These are phyloP conservation scores for Fomitopsis schrenkii DNA, from an alignment of 1,284 basidiomycete genomes.

Conservation along the genomic window DNA sequence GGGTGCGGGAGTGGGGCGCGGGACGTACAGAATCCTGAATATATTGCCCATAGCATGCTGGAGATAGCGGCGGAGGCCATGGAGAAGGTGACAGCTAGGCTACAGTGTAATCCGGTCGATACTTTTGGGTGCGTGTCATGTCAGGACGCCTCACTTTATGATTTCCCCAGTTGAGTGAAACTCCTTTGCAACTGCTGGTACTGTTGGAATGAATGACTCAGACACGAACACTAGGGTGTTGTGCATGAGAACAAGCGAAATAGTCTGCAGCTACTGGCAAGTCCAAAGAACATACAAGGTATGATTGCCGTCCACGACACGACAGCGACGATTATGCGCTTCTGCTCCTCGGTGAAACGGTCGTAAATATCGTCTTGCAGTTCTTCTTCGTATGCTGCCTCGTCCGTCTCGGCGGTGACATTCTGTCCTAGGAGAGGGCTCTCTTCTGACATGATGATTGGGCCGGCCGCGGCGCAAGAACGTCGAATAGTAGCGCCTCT, in stretches of 20 bases:
- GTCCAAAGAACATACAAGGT: constrained; percentile 35
- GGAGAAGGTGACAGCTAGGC: constrained; percentile 44
- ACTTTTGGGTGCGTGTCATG: neutral
- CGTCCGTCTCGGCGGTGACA: constrained; percentile 4
- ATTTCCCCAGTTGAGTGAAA: constrained; percentile 49
- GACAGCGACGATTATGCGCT: constrained; percentile 44
- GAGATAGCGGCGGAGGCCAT: constrained; percentile 38
- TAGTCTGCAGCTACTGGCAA: too few relatives aligned
- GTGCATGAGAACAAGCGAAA: too few relatives aligned
- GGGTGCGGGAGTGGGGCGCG: neutral
- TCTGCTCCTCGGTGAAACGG: constrained; percentile 28
- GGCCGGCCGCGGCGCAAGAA: too few relatives aligned
- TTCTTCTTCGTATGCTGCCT: constrained; percentile 10
- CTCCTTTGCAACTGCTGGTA: constrained; percentile 62
- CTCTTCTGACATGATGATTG: constrained; percentile 10
- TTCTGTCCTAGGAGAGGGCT: constrained; percentile 12
- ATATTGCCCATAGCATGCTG: constrained; percentile 50
- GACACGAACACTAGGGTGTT: constrained; percentile 54
- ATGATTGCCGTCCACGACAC: constrained; percentile 50
- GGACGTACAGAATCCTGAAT: constrained; percentile 48
- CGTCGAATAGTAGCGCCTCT: neutral
- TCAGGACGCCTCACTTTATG: constrained; percentile 43
- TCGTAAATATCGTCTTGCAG: constrained; percentile 17
- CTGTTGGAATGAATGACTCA: constrained; percentile 65
- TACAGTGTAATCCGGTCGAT: constrained; percentile 6